Evolutionary conservation across 148 eudicot species (phyloP).

Genomic region (Chenopodium berlandieri): DNA sequence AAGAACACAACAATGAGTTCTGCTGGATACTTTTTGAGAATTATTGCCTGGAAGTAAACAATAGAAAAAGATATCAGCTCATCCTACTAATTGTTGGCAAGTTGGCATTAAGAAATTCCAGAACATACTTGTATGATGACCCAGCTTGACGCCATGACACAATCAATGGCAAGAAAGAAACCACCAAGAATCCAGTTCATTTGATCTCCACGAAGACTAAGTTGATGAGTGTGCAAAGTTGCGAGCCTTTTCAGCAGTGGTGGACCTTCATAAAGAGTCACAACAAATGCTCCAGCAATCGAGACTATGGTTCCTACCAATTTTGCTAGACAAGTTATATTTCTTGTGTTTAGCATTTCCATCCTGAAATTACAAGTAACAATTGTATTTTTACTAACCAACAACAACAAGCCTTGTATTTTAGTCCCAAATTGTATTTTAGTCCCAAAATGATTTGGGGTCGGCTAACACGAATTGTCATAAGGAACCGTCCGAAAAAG

Average conservation of each 20-base stretch:
- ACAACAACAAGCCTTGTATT: too few relatives aligned
- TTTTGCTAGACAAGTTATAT: conserved; percentile 34
- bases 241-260: conserved; percentile 34
- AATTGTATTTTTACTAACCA: background rate
- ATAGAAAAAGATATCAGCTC: conserved; percentile 13
- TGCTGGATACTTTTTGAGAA: conserved; percentile 62
- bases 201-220: conserved; percentile 32
- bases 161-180: conserved; percentile 52
- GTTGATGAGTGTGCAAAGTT: conserved; percentile 26
- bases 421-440: too few relatives aligned
- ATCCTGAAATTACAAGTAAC: conserved; percentile 36
- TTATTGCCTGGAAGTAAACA: conserved; percentile 46
- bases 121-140: conserved; percentile 64
- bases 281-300: conserved; percentile 47
- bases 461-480: too few relatives aligned
- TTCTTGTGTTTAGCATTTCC: conserved; percentile 43
- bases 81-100: background rate
- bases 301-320: conserved; percentile 42
- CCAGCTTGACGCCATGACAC: conserved; percentile 51
- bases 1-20: conserved; percentile 66
- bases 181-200: conserved; percentile 70
- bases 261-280: conserved; percentile 52
- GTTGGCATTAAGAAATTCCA: background rate
- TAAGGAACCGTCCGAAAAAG: too few relatives aligned
- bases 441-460: too few relatives aligned